phyloP scores from a whole-genome alignment of 495 filamentous ascomycete genomes.

The Chaetomium tenue region DNA sequence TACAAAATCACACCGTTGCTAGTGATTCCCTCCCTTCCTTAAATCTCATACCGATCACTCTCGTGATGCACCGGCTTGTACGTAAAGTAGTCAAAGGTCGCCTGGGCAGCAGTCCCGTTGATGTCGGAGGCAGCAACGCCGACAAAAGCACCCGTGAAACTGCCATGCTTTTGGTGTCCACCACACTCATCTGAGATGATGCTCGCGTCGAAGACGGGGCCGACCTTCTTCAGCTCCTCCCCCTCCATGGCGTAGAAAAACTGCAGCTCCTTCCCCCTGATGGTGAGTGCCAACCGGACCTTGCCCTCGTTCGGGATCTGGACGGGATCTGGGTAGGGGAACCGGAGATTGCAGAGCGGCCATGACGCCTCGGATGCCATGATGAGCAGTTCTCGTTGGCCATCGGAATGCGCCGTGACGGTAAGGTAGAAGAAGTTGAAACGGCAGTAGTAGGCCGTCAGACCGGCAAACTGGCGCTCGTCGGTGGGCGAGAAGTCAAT shows the following conservation, averaged over 20 bases:
- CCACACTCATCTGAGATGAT: constrained; percentile 57
- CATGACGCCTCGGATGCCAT: constrained; percentile 51
- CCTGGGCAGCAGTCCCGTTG: constrained; percentile 48
- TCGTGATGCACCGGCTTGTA: constrained; percentile 50
- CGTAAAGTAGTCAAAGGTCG: constrained; percentile 51
- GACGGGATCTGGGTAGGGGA: constrained; percentile 37
- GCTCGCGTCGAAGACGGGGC: constrained; percentile 52
- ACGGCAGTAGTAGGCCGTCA: constrained; percentile 58
- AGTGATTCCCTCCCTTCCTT: not conserved
- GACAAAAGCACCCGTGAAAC: constrained; percentile 58
- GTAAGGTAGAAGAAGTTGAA: constrained; percentile 60
- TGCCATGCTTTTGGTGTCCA: constrained; percentile 54
- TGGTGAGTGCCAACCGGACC: constrained; percentile 47
- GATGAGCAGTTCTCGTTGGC: constrained; percentile 53
- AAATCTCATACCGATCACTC: constrained; percentile 49
- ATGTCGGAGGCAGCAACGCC: constrained; percentile 55
- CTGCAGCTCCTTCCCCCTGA: constrained; percentile 49
- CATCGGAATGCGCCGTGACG: constrained; percentile 54
- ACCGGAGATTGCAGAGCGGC: constrained; percentile 46
- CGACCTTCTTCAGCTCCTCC: constrained; percentile 49
- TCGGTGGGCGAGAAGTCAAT: constrained; percentile 52
- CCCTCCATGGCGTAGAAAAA: constrained; percentile 51
- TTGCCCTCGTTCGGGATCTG: constrained; percentile 52
- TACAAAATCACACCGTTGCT: not conserved
- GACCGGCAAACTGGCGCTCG: constrained; percentile 56